Percentiles rank a stretch among this genome's conserved stretches.
Conservation (phyloP, 441 rosid genomes). For the Bruguiera hainesii region DNA sequence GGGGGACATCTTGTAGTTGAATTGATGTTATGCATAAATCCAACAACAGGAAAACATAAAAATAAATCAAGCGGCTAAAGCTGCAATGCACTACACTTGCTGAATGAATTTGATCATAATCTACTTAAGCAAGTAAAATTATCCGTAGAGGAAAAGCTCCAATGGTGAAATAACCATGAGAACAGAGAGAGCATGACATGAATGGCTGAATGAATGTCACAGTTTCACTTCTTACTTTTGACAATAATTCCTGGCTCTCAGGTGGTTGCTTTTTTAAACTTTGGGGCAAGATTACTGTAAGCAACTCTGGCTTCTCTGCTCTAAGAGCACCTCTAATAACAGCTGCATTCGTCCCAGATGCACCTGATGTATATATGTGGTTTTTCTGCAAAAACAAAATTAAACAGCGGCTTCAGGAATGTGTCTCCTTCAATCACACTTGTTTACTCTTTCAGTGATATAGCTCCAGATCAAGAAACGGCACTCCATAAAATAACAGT, state of each 20-base stretch:
- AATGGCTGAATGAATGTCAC: neutral
- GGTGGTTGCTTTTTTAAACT: slow-evolving; percentile 92
- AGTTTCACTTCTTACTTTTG: slow-evolving; percentile 51
- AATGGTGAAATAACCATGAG: neutral
- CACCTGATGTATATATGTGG: slow-evolving; percentile 96
- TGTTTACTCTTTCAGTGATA: neutral
- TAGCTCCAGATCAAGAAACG: neutral
- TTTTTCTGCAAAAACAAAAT: slow-evolving; percentile 63
- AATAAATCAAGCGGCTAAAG: neutral
- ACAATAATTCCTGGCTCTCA: slow-evolving; percentile 89
- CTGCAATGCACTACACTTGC: neutral
- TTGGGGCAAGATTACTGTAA: slow-evolving; percentile 90
- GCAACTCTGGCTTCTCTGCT: slow-evolving; percentile 91
- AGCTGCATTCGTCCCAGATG: slow-evolving; percentile 97
- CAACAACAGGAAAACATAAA: neutral
- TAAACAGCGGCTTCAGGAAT: slow-evolving; percentile 23
- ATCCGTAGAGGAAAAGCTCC: neutral
- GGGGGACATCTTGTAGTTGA: too few relatives aligned
- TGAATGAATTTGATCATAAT: neutral
- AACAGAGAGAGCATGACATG: neutral
- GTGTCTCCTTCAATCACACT: slow-evolving; percentile 3
- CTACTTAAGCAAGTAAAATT: neutral
- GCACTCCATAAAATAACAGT: neutral
- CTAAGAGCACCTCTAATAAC: slow-evolving; percentile 97
- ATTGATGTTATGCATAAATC: too few relatives aligned